A percentile compares a stretch with the other conserved stretches of the same genome.
Evolutionary conservation across 441 rosid species (phyloP).

Genomic region (Populus hybrid): DNA sequence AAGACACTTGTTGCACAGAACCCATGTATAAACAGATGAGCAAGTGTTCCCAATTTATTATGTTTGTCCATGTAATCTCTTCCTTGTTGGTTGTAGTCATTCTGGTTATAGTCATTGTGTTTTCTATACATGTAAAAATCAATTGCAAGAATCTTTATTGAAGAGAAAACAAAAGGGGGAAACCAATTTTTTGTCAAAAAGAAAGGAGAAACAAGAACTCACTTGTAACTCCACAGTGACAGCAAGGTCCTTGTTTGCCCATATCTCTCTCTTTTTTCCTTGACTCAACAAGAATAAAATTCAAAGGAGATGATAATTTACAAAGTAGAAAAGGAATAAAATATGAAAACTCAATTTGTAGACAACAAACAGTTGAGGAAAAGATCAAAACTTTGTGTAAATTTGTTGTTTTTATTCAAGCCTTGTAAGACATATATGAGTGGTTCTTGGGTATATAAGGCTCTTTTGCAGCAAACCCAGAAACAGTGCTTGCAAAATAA

Average conservation of each 20-base stretch:
- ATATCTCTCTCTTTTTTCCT: slow-evolving; percentile 40
- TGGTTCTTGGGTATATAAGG: slow-evolving; percentile 28
- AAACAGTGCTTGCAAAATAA: slow-evolving; percentile 38
- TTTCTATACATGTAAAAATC: slow-evolving; percentile 16
- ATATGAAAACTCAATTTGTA: slow-evolving; percentile 15
- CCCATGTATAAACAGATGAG: slow-evolving; percentile 28
- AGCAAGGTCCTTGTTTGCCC: slow-evolving; percentile 99
- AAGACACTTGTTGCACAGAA: slow-evolving; percentile 21
- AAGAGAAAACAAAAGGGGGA: slow-evolving; percentile 7
- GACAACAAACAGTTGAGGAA: slow-evolving; percentile 23
- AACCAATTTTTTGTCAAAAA: slow-evolving; percentile 3
- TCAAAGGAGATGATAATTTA: slow-evolving; percentile 5
- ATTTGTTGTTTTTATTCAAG: slow-evolving; percentile 25
- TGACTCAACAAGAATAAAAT: slow-evolving; percentile 24
- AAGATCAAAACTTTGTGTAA: slow-evolving; percentile 7
- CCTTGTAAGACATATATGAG: slow-evolving; percentile 31
- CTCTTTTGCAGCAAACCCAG: slow-evolving; percentile 39
- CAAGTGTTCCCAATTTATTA: slow-evolving; percentile 22
- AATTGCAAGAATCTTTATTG: slow-evolving; percentile 8
- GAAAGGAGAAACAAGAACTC: slow-evolving; percentile 83
- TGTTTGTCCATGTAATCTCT: slow-evolving; percentile 26
- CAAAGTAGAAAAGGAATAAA: slow-evolving; percentile 5
- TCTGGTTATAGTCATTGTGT: neutral
- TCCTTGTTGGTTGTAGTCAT: slow-evolving; percentile 24
- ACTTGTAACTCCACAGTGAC: slow-evolving; percentile 99